Percentiles rank a stretch among this genome's conserved stretches.
Conservation (phyloP, 306 rosid genomes). For the Astragalus glycyphyllos region DNA sequence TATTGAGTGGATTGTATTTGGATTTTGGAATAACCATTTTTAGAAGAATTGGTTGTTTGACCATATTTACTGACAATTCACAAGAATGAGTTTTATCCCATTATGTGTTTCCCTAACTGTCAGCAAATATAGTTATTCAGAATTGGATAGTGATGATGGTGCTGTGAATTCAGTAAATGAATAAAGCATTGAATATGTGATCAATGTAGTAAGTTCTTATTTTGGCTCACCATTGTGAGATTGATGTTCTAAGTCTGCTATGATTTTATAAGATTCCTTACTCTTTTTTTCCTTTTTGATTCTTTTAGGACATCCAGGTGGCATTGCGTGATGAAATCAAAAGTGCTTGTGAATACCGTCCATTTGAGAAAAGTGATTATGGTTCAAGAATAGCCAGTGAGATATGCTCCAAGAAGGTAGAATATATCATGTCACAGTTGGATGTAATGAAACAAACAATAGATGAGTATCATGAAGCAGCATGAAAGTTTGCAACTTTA, state of each 20-base stretch:
- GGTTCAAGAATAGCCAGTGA: constrained; percentile 87
- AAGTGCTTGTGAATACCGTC: constrained; percentile 93
- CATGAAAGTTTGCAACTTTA: constrained; percentile 43
- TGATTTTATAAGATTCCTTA: constrained; percentile 6
- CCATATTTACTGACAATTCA: neutral
- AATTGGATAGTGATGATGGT: constrained; percentile 7
- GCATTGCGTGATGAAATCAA: constrained; percentile 89
- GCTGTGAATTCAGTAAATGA: neutral
- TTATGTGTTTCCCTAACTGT: neutral
- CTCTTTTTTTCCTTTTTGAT: neutral
- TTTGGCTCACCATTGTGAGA: constrained; percentile 34
- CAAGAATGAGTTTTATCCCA: neutral
- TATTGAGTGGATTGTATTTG: neutral
- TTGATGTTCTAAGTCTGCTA: neutral
- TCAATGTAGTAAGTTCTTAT: neutral
- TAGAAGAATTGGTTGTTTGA: neutral
- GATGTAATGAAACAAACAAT: constrained; percentile 80
- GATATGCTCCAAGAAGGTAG: constrained; percentile 79
- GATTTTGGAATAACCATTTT: neutral
- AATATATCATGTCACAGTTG: constrained; percentile 67
- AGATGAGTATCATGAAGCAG: constrained; percentile 65
- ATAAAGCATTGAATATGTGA: constrained; percentile 2
- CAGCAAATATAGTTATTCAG: neutral
- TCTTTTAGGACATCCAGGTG: constrained; percentile 81
- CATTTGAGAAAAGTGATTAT: constrained; percentile 94